Conservation (phyloP, 2,329 filamentous ascomycete species). For the Helotiales sp. region DNA sequence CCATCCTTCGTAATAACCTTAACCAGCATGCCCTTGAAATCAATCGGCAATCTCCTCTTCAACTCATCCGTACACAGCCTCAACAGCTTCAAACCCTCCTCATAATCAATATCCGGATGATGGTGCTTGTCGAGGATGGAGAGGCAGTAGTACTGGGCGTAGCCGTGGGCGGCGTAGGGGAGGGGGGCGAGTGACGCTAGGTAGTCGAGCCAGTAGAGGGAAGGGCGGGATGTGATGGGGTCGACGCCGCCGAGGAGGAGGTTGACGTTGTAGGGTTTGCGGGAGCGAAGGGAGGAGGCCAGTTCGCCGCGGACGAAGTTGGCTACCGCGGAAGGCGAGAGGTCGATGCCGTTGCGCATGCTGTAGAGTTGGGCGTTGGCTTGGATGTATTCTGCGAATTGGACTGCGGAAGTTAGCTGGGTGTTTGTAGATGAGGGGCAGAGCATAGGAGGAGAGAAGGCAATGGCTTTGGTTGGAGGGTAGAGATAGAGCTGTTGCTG, state of each 20-base stretch:
- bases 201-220: constrained; percentile 97
- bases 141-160: constrained; percentile 99
- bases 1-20: constrained; percentile 97
- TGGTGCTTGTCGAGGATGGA: constrained; percentile 99
- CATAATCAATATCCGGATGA: constrained; percentile 88
- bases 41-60: constrained; percentile 94
- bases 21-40: constrained; percentile 96
- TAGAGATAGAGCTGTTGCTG: neutral
- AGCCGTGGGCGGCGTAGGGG: constrained; percentile 96
- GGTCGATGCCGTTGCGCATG: constrained; percentile 95
- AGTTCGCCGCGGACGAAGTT: constrained; percentile 95
- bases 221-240: constrained; percentile 86
- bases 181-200: constrained; percentile 85
- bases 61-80: constrained; percentile 96
- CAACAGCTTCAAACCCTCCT: constrained; percentile 89
- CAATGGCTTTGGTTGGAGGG: no score
- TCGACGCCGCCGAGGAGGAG: constrained; percentile 93
- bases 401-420: constrained; percentile 61
- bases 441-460: neutral
- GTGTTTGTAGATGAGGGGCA: no score
- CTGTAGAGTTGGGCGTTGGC: constrained; percentile 97
- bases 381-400: constrained; percentile 99
- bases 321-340: constrained; percentile 86
- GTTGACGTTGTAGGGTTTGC: constrained; percentile 97
- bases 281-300: constrained; percentile 85